Conservation (phyloP, 345 rosid species). For the Eucalyptus lansdowneana region DNA sequence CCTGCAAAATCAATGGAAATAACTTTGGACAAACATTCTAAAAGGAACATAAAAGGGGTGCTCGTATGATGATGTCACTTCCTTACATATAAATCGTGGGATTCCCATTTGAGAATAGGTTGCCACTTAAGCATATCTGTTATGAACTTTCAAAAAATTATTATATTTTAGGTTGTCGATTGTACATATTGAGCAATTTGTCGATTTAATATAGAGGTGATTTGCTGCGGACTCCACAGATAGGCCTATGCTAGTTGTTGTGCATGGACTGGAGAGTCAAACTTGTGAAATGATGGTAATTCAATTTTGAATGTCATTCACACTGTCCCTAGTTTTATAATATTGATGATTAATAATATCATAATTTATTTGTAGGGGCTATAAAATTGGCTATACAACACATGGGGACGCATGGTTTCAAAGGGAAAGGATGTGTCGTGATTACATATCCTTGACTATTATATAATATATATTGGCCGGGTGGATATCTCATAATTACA, state of each 20-base stretch:
- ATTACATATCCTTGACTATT: too few relatives aligned
- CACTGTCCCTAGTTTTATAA: neutral
- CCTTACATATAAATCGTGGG: too few relatives aligned
- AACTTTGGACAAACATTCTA: neutral
- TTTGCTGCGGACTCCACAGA: rapidly evolving
- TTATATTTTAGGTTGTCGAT: too few relatives aligned
- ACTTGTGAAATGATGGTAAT: neutral
- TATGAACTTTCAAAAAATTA: too few relatives aligned
- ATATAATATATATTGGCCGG: too few relatives aligned
- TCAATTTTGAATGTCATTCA: rapidly evolving
- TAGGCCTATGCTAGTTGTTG: neutral
- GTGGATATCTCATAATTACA: too few relatives aligned
- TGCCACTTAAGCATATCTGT: too few relatives aligned
- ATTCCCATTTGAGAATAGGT: too few relatives aligned
- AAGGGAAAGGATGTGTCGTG: too few relatives aligned
- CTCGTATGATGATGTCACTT: too few relatives aligned
- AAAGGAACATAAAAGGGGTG: neutral
- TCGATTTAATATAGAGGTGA: too few relatives aligned
- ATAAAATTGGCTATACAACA: rapidly evolving
- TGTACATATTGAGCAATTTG: rapidly evolving
- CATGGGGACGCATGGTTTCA: too few relatives aligned
- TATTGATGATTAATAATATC: neutral
- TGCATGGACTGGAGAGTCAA: neutral
- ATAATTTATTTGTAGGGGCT: neutral
- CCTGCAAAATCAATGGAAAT: neutral